These are phyloP conservation scores for Elymus sibiricus DNA, from an alignment of 176 grass and related monocot species.

Conservation along the genomic window DNA sequence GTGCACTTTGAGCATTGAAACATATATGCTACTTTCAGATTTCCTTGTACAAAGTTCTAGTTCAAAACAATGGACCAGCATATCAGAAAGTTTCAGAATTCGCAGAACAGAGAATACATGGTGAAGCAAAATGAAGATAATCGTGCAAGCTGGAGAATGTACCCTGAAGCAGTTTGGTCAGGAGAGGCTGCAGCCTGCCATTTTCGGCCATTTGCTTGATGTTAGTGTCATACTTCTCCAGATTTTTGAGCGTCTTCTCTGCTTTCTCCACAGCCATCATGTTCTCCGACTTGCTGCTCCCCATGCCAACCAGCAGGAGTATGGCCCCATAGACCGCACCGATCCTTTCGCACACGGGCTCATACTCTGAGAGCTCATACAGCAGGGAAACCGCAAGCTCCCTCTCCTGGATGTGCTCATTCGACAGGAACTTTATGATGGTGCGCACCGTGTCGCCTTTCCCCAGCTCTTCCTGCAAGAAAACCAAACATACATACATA, in stretches of 20 bases:
- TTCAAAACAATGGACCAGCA: too few relatives aligned
- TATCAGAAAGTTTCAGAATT: too few relatives aligned
- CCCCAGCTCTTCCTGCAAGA: conserved; percentile 46
- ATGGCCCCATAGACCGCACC: conserved; percentile 64
- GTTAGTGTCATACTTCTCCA: conserved; percentile 64
- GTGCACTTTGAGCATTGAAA: neutral
- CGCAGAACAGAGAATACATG: too few relatives aligned
- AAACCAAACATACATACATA: neutral
- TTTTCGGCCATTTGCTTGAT: conserved; percentile 88
- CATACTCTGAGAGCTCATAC: conserved; percentile 52
- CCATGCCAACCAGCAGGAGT: conserved; percentile 78
- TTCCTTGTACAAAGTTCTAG: too few relatives aligned
- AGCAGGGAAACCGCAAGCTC: conserved; percentile 60
- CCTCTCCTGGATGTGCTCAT: conserved; percentile 65
- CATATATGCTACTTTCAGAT: too few relatives aligned
- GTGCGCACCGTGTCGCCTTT: conserved; percentile 76
- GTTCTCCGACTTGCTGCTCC: conserved; percentile 65
- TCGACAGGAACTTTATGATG: conserved; percentile 69
- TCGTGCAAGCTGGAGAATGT: neutral
- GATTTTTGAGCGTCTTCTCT: conserved; percentile 62
- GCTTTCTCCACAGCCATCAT: conserved; percentile 59
- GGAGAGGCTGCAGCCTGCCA: conserved; percentile 69
- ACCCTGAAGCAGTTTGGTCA: conserved; percentile 56
- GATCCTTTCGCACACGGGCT: conserved; percentile 47
- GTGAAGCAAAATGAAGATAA: neutral